These are phyloP conservation scores for Plasmodium ovale DNA, from an alignment of 169 alveolate species.

Conservation along the genomic window DNA sequence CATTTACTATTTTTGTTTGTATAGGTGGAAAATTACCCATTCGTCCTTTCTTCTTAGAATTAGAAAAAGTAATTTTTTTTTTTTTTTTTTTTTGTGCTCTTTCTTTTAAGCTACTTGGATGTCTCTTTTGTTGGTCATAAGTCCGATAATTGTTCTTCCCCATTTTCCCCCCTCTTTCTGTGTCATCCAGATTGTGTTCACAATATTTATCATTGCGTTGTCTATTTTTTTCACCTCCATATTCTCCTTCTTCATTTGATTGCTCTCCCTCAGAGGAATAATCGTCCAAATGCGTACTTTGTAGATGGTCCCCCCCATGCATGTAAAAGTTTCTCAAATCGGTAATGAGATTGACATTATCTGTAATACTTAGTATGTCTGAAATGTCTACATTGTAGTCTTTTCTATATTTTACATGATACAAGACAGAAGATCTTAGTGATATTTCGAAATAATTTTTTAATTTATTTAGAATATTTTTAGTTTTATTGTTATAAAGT, in stretches of 20 bases:
- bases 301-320: not conserved
- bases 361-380: constrained; percentile 52
- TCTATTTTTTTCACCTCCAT: not conserved
- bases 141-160: no score
- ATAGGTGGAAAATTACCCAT: not conserved
- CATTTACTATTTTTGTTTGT: constrained; percentile 31
- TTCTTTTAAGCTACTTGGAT: not conserved
- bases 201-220: not conserved
- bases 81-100: not conserved
- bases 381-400: constrained; percentile 57
- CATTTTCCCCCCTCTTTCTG: no score
- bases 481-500: constrained; percentile 46
- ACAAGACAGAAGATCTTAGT: constrained; percentile 50
- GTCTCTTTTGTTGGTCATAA: no score
- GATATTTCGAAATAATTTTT: constrained; percentile 68
- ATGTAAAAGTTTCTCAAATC: constrained; percentile 29
- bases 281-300: not conserved
- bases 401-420: constrained; percentile 46
- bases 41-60: not conserved
- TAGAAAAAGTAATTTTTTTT: not conserved
- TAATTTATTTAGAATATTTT: constrained; percentile 36
- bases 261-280: not conserved
- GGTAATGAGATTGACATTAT: constrained; percentile 51
- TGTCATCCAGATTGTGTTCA: not conserved
- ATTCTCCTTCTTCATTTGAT: not conserved